Percentiles rank a stretch among this genome's conserved stretches.
These are phyloP conservation scores for Tribonema minus DNA, from an alignment of 108 stramenopile genomes.

Conservation along the genomic window DNA sequence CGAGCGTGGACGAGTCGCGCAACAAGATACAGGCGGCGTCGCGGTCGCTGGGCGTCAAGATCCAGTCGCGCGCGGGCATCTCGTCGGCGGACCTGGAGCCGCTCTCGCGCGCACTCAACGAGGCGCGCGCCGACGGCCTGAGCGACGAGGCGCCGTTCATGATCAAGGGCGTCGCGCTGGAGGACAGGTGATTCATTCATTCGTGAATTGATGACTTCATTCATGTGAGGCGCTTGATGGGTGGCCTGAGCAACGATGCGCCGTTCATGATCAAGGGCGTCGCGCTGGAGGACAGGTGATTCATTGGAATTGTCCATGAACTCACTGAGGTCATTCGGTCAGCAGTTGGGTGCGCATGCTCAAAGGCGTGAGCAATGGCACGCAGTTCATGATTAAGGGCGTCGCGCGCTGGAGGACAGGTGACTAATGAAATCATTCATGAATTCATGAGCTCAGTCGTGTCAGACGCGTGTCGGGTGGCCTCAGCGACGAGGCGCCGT, in stretches of 20 bases:
- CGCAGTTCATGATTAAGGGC: conserved; percentile 31
- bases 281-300: conserved; percentile 28
- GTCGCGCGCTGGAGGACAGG: conserved; percentile 29
- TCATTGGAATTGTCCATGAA: no score
- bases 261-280: conserved; percentile 36
- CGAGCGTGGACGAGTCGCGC: conserved; percentile 21
- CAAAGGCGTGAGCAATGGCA: conserved; percentile 17
- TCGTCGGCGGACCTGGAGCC: conserved; percentile 30
- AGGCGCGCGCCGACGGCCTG: conserved; percentile 29
- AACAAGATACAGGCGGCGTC: conserved; percentile 22
- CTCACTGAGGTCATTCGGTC: no score
- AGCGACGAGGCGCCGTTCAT: conserved; percentile 32
- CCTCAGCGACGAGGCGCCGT: conserved; percentile 19
- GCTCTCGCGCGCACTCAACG: conserved; percentile 13
- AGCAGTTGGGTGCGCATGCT: no score
- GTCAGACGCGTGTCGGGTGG: no score
- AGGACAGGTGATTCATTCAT: no score
- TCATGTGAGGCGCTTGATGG: no score
- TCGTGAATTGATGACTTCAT: no score
- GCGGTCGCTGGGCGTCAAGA: conserved; percentile 39
- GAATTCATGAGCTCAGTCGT: no score
- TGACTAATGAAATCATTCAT: no score
- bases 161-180: conserved; percentile 29
- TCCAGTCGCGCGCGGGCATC: conserved; percentile 37
- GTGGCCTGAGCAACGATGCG: conserved; percentile 17